These are phyloP conservation scores for Postia placenta DNA, from an alignment of 768 basidiomycete species.

Conservation along the genomic window DNA sequence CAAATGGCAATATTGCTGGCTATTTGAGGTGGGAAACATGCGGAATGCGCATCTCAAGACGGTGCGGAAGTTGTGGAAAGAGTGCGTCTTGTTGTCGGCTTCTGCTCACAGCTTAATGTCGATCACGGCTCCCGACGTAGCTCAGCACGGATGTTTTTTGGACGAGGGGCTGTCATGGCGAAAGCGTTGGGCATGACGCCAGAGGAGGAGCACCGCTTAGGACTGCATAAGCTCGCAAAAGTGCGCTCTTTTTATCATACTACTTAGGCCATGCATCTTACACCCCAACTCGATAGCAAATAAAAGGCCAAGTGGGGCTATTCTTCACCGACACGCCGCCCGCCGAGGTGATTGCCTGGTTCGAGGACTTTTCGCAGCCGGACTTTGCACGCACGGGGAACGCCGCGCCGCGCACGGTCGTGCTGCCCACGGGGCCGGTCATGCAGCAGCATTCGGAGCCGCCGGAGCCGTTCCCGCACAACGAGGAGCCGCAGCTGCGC, in stretches of 20 bases:
- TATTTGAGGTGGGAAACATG: slow-evolving; percentile 95
- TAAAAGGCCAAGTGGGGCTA: slow-evolving; percentile 92
- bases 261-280: too few species aligned
- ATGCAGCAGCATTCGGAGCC: slow-evolving; percentile 76
- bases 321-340: slow-evolving; percentile 88
- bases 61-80: slow-evolving; percentile 90
- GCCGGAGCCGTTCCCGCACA: slow-evolving; percentile 89
- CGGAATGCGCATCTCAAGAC: slow-evolving; percentile 92
- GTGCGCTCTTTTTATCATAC: too few species aligned
- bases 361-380: slow-evolving; percentile 79
- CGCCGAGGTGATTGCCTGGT: slow-evolving; percentile 93
- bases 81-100: slow-evolving; percentile 39
- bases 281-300: too few species aligned
- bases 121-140: slow-evolving; percentile 39
- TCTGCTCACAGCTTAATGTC: not conserved
- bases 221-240: slow-evolving; percentile 73
- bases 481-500: slow-evolving; percentile 94
- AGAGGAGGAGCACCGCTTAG: slow-evolving; percentile 80
- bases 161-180: slow-evolving; percentile 84
- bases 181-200: slow-evolving; percentile 87
- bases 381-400: slow-evolving; percentile 93
- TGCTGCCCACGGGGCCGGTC: slow-evolving; percentile 79
- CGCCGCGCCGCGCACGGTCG: slow-evolving; percentile 64
- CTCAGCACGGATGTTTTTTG: slow-evolving; percentile 88
- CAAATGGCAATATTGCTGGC: slow-evolving; percentile 93